Evolutionary conservation across 345 rosid genomes (phyloP), one percentile per base, ranked within the genome.

Genomic region (Boechera divaricarpa): DNA sequence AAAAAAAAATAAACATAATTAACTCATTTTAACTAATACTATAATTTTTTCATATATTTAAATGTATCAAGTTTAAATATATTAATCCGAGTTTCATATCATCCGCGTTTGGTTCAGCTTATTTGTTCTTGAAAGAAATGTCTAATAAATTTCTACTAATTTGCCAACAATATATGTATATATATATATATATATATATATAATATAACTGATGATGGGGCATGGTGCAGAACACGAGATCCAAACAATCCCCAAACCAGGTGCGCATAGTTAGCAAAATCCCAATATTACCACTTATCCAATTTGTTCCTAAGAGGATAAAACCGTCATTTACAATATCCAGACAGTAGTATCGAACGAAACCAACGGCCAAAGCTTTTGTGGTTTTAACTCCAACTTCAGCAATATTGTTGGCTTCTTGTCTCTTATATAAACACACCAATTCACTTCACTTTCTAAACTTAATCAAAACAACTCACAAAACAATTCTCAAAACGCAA

Each of bases 301-400:
- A 55, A 1, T 15, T 1, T 4, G 11, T 2, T 44, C 3, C 3
- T 0, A 3, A 2, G 4, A 53, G 65, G 21, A 45, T 1, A 66
- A 4, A 35, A 35, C 3, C 32, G 73, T 66, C 49, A 75, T 45
- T 65, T 52, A 6, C 1, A 8, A 0, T 5, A 24, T n/a, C 33
- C 28, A 13, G 64, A 64, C 57, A 7, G 59, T 66, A 28, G 72
- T 56, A 57, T 55, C 41, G 6, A 18, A 36, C 4, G 0, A 66
- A 75, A 75, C 78, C 52, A 74, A 15, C 72, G 11, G 78, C 72
- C 18, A 56, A 3, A 66, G 65, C 41, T 2, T 21, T 21, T 35
- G 7, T 66, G 51, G 72, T 66, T 66, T 70, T 36, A 2, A 49
- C 60, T 61, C 69, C 60, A 61, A 35, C 39, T 55, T 31, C 3